A percentile compares a stretch with the other conserved stretches of the same genome.
phyloP scores from a whole-genome alignment of 148 eudicot species.

The Rhododendron henanense region DNA sequence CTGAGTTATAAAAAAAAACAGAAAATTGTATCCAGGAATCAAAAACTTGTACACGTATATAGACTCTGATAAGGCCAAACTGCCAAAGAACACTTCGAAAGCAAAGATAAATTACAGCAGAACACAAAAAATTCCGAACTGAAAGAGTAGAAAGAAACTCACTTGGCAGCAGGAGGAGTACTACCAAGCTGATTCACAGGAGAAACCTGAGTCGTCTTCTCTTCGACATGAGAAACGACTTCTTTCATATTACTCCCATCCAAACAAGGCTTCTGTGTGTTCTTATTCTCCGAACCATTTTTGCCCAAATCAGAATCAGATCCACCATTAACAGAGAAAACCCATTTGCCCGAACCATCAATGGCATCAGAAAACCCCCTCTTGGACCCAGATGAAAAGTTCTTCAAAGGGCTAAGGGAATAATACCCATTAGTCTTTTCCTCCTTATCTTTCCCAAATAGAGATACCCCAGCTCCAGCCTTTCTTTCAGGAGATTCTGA shows the following conservation, averaged over 20 bases:
- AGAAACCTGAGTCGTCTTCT: slow-evolving; percentile 24
- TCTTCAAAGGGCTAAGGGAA: slow-evolving; percentile 15
- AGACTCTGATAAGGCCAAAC: not conserved
- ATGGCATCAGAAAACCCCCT: slow-evolving; percentile 54
- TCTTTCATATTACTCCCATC: slow-evolving; percentile 21
- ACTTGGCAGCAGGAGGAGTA: slow-evolving; percentile 58
- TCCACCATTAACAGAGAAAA: slow-evolving; percentile 31
- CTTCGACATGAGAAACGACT: slow-evolving; percentile 23
- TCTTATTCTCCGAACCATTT: slow-evolving; percentile 18
- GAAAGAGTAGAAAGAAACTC: slow-evolving; percentile 10
- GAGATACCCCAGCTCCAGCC: slow-evolving; percentile 36
- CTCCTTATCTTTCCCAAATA: slow-evolving; percentile 36
- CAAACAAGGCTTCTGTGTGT: slow-evolving; percentile 10
- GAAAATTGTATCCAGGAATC: not conserved
- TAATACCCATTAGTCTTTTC: slow-evolving; percentile 18
- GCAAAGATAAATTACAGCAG: not conserved
- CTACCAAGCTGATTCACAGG: slow-evolving; percentile 15
- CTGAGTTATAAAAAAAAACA: not conserved
- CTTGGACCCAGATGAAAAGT: slow-evolving; percentile 39
- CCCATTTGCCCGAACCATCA: slow-evolving; percentile 48
- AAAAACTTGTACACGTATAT: not conserved
- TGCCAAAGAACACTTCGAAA: not conserved
- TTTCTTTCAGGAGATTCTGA: slow-evolving; percentile 38
- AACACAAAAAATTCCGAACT: not conserved
- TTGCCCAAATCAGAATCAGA: slow-evolving; percentile 36